Evolutionary conservation across 140 eudicot genomes (phyloP), one percentile per base, ranked within the genome.

Genomic region (Senecio squalidus): DNA sequence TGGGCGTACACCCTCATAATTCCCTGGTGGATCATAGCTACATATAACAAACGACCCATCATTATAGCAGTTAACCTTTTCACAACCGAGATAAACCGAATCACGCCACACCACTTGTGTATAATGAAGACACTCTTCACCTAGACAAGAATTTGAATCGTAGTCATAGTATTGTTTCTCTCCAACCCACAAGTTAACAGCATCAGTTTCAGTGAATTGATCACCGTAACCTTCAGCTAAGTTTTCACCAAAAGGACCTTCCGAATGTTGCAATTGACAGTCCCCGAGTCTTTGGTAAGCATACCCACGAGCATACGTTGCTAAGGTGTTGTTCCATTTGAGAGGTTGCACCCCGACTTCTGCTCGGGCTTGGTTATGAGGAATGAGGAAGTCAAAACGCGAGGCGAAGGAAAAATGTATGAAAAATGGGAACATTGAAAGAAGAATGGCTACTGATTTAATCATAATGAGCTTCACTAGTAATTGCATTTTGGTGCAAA

Each of bases 191-290:
- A 61, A 2, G 28, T 81, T 63, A 4, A 84, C 85, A 0, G 91
- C 87, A n/a, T 64, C 74, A 0, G 50, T 63, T 4, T 70, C 76
- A 2, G 68, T 45, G 22, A 81, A 76, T 2, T 68, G 34, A 16
- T 57, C 62, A 26, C 74, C 63, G n/a, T 67, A 43, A n/a, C 87
- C 88, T 71, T 61, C 56, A 1, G 84, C 82, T 11, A 88, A 56
- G 74, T 84, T 88, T 34, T 88, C 96, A 1, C 96, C 96, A 14
- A 76, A 88, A 1, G 79, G 80, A 0, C 85, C 86, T 5, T 60
- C 47, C 0, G 96, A 88, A 64, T 84, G 95, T 1, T 25, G 44
- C 54, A 88, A 34, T 24, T 31, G 58, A 57, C 94, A 88, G 27
- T 78, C 80, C 2, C 67, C 74, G 2, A 50, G 61, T 70, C 84